Percentiles rank a stretch among this genome's conserved stretches.
Conservation (phyloP, 148 eudicot species). For the Pharnaceum exiguum region DNA sequence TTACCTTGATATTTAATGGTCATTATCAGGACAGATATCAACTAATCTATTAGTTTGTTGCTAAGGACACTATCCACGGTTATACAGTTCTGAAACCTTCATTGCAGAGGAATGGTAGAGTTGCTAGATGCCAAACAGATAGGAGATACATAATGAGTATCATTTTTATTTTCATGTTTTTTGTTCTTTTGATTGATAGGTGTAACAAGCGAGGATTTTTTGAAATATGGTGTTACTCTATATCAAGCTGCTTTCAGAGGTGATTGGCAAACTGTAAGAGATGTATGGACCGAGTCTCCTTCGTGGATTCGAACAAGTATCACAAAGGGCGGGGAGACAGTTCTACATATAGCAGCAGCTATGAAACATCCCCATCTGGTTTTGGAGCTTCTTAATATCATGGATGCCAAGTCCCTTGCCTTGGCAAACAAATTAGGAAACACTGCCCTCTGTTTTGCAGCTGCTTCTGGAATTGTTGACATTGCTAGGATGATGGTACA, state of each 20-base stretch:
- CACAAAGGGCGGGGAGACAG: slow-evolving; percentile 25
- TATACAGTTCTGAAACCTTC: too few relatives aligned
- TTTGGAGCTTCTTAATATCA: slow-evolving; percentile 2
- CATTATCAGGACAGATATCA: too few relatives aligned
- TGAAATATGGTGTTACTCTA: neutral
- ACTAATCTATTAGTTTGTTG: too few relatives aligned
- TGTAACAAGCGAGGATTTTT: slow-evolving; percentile 7
- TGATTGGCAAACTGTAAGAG: neutral
- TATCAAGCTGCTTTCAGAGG: slow-evolving; percentile 17
- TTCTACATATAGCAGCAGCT: slow-evolving; percentile 25
- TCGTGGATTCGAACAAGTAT: slow-evolving; percentile 12
- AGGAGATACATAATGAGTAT: too few relatives aligned
- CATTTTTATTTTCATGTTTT: too few relatives aligned
- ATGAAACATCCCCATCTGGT: slow-evolving; percentile 13
- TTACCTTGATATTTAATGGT: too few relatives aligned
- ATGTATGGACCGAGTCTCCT: neutral
- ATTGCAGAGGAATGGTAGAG: too few relatives aligned
- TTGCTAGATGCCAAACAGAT: too few relatives aligned
- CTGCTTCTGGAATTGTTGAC: slow-evolving; percentile 22
- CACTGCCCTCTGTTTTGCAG: slow-evolving; percentile 28
- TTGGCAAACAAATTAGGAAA: slow-evolving; percentile 17
- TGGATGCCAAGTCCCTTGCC: slow-evolving; percentile 8
- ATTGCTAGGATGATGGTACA: slow-evolving; percentile 16
- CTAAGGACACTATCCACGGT: too few relatives aligned
- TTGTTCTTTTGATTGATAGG: neutral